phyloP scores from a whole-genome alignment of 768 basidiomycete species.

The Tylopilus felleus region DNA sequence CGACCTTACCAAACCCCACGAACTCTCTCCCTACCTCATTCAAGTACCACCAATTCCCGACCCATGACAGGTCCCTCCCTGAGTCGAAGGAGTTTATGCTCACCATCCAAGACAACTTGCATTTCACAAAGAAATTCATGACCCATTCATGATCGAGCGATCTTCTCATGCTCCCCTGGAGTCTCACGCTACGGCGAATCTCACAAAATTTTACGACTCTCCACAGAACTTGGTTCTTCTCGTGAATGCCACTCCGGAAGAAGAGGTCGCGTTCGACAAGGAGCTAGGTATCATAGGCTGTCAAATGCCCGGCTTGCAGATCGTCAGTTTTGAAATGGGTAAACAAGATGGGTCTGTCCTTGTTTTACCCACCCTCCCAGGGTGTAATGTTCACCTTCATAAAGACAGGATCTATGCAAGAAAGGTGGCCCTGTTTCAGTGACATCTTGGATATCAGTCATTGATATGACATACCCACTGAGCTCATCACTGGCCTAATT shows the following conservation, averaged over 20 bases:
- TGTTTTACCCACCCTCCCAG: background rate
- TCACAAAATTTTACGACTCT: conserved; percentile 91
- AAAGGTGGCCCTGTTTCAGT: conserved; percentile 87
- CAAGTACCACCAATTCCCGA: no score
- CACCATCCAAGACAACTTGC: no score
- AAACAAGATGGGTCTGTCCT: conserved; percentile 68
- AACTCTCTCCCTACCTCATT: no score
- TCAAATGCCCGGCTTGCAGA: conserved; percentile 76
- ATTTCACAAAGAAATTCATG: conserved; percentile 69
- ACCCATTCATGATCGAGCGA: conserved; percentile 73
- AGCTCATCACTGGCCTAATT: conserved; percentile 87
- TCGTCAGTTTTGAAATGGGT: conserved; percentile 79
- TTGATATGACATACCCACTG: conserved; percentile 90
- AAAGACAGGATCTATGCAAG: conserved; percentile 80
- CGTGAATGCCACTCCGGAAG: conserved; percentile 80
- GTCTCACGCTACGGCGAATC: conserved; percentile 83
- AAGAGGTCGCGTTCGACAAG: conserved; percentile 88
- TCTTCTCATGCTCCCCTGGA: conserved; percentile 78
- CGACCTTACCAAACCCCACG: no score
- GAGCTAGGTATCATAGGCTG: conserved; percentile 93
- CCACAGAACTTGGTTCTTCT: conserved; percentile 80
- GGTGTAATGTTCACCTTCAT: conserved; percentile 8
- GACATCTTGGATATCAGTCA: conserved; percentile 90
- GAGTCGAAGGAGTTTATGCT: no score
- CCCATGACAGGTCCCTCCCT: no score